Evolutionary conservation across 768 basidiomycete genomes (phyloP).

Genomic region (Suillus occidentalis): DNA sequence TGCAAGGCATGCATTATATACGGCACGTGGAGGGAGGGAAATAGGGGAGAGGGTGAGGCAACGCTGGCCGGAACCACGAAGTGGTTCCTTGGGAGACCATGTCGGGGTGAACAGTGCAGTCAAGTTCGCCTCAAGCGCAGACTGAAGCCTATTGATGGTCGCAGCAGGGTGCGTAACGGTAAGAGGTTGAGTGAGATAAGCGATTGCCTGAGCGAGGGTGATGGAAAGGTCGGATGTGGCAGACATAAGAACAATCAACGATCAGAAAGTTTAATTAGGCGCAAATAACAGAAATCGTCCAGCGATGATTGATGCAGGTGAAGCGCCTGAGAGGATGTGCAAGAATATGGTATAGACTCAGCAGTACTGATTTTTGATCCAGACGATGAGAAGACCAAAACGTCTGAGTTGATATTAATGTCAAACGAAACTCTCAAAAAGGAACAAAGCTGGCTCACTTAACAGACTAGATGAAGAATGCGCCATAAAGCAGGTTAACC

Average conservation of each 20-base stretch:
- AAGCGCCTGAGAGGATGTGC: conserved; percentile 23
- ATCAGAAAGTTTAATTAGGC: conserved; percentile 8
- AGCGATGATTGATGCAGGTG: conserved; percentile 29
- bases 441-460: conserved; percentile 13
- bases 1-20: conserved; percentile 70
- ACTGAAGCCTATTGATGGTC: conserved; percentile 67
- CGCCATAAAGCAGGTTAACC: conserved; percentile 10
- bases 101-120: conserved; percentile 64
- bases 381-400: conserved; percentile 16
- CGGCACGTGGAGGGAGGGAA: conserved; percentile 66
- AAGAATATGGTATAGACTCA: conserved; percentile 22
- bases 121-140: conserved; percentile 72
- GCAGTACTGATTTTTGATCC: conserved; percentile 23
- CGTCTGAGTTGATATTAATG: conserved; percentile 7
- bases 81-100: conserved; percentile 67
- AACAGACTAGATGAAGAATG: conserved; percentile 23
- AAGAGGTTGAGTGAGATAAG: conserved; percentile 71
- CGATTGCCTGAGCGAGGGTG: conserved; percentile 71
- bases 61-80: conserved; percentile 68
- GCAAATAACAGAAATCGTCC: conserved; percentile 26
- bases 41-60: conserved; percentile 71
- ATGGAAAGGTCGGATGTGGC: conserved; percentile 54
- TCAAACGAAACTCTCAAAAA: background rate
- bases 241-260: conserved; percentile 20
- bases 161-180: conserved; percentile 53